These are phyloP conservation scores for Penicillium alfredii DNA, from an alignment of 495 filamentous ascomycete species.

Conservation along the genomic window DNA sequence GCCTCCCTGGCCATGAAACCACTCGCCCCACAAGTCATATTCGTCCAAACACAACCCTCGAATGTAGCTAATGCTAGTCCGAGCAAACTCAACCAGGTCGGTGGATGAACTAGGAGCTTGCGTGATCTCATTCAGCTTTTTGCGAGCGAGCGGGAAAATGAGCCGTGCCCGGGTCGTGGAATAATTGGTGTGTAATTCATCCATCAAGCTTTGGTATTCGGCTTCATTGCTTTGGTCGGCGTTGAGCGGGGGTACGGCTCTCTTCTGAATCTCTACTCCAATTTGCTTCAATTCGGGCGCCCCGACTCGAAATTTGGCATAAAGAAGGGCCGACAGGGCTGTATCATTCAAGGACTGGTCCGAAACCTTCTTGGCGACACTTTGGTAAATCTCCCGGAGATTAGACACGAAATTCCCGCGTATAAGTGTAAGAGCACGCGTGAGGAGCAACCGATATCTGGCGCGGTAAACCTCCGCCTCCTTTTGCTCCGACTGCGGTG, in stretches of 20 bases:
- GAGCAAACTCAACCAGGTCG: conserved; percentile 62
- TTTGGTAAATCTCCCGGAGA: conserved; percentile 62
- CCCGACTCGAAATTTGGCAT: conserved; percentile 70
- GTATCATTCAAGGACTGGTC: conserved; percentile 70
- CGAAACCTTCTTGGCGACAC: conserved; percentile 63
- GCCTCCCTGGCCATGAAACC: conserved; percentile 64
- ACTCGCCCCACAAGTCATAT: conserved; percentile 68
- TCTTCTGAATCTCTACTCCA: conserved; percentile 62
- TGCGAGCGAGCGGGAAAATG: conserved; percentile 51
- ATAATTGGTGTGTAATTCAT: conserved; percentile 63
- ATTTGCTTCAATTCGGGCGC: conserved; percentile 61
- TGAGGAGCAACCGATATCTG: conserved; percentile 62
- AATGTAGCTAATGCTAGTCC: conserved; percentile 63
- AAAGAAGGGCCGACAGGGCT: conserved; percentile 67
- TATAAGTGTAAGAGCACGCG: conserved; percentile 70
- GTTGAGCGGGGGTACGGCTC: conserved; percentile 54
- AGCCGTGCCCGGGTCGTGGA: conserved; percentile 52
- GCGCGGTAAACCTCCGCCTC: conserved; percentile 79
- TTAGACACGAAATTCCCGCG: conserved; percentile 77
- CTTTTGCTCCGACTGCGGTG: conserved; percentile 63
- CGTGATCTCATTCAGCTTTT: conserved; percentile 60
- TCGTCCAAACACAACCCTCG: conserved; percentile 68
- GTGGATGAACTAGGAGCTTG: conserved; percentile 60
- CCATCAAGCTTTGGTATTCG: conserved; percentile 61
- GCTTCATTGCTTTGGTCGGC: conserved; percentile 57